Percentiles rank a stretch among this genome's conserved stretches.
These are phyloP conservation scores for Saccharomyces hybrid DNA, from an alignment of 1,139 yeast species.

Conservation along the genomic window DNA sequence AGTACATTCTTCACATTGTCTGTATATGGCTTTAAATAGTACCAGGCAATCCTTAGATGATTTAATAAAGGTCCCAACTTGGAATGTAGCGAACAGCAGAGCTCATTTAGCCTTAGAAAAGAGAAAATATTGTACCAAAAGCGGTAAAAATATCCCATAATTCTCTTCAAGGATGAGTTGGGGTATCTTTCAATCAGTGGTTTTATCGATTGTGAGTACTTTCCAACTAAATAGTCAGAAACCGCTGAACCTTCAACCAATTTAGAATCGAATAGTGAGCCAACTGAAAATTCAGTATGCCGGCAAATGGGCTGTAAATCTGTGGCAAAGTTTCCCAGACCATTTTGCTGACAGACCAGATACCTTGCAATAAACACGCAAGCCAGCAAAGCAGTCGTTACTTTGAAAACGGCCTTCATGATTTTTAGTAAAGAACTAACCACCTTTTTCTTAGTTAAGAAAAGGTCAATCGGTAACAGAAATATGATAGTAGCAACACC, in stretches of 20 bases:
- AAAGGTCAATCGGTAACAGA: background rate
- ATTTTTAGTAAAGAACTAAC: background rate
- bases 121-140: background rate
- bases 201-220: background rate
- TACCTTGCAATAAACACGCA: background rate
- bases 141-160: background rate
- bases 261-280: background rate
- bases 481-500: background rate
- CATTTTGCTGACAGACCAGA: background rate
- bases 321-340: background rate
- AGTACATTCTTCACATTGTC: conserved; percentile 4
- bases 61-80: conserved; percentile 9
- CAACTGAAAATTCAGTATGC: background rate
- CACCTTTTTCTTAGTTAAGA: background rate
- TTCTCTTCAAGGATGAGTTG: background rate
- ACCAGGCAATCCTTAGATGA: conserved; percentile 7
- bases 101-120: background rate
- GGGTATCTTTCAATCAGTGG: background rate
- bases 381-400: background rate
- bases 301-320: background rate
- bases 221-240: background rate
- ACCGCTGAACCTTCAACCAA: background rate
- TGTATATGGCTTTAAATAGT: conserved; percentile 9
- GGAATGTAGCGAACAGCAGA: background rate
- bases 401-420: background rate